These are phyloP conservation scores for Trametes pubescens DNA, from an alignment of 1,284 basidiomycete genomes.

Conservation along the genomic window DNA sequence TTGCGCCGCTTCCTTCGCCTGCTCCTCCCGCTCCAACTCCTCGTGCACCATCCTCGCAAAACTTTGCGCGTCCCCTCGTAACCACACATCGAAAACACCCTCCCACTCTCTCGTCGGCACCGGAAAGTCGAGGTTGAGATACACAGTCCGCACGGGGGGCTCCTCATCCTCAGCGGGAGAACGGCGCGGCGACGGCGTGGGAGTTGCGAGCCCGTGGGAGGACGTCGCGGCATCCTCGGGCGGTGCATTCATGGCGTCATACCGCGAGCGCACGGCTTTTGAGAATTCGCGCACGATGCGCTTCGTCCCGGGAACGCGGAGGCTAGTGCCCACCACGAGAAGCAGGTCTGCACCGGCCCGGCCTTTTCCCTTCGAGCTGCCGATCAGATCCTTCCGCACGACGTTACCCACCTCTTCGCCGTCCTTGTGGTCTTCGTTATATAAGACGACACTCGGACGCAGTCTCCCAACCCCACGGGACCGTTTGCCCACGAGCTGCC, in stretches of 20 bases:
- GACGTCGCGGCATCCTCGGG: slow-evolving; percentile 29
- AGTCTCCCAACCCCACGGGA: slow-evolving; percentile 83
- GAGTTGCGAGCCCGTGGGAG: slow-evolving; percentile 45
- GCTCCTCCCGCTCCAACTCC: slow-evolving; percentile 55
- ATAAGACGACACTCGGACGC: slow-evolving; percentile 89
- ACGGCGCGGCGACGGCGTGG: slow-evolving; percentile 52
- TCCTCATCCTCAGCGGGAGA: slow-evolving; percentile 54
- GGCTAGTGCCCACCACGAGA: slow-evolving; percentile 90
- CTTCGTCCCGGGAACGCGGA: slow-evolving; percentile 93
- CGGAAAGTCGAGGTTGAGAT: slow-evolving; percentile 92
- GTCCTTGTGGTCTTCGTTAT: slow-evolving; percentile 89
- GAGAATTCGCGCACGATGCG: slow-evolving; percentile 92
- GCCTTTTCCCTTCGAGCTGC: slow-evolving; percentile 68
- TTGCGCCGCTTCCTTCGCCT: slow-evolving; percentile 31
- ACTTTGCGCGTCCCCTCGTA: slow-evolving; percentile 87
- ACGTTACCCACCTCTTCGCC: slow-evolving; percentile 88
- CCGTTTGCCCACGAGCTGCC: slow-evolving; percentile 82
- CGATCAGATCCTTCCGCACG: slow-evolving; percentile 80
- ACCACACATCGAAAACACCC: slow-evolving; percentile 91
- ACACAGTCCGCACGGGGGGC: slow-evolving; percentile 74
- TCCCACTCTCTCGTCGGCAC: slow-evolving; percentile 89
- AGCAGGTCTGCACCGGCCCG: slow-evolving; percentile 82
- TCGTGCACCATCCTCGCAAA: slow-evolving; percentile 70
- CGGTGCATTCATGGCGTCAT: slow-evolving; percentile 40
- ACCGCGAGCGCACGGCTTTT: slow-evolving; percentile 74